phyloP scores from a whole-genome alignment of 2,329 filamentous ascomycete species.

The Dothideomycetidae sp. region DNA sequence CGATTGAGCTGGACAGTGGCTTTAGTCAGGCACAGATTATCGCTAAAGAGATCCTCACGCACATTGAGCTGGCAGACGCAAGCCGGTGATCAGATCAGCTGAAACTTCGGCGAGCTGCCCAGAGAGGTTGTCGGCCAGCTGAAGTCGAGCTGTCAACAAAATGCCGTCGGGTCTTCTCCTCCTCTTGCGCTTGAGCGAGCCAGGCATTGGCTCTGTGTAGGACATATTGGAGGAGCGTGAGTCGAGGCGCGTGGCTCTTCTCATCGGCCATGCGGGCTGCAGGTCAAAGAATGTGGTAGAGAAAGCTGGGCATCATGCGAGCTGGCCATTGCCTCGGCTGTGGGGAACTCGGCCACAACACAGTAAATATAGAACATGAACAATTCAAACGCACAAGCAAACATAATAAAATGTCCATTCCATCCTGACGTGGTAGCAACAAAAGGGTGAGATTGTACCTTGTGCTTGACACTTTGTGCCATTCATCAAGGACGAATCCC shows the following conservation, averaged over 20 bases:
- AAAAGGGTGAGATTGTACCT: too few species aligned
- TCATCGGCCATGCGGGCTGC: not conserved
- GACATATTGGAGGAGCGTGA: conserved; percentile 34
- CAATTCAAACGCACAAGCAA: too few species aligned
- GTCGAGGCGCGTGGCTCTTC: too few species aligned
- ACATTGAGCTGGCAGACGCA: conserved; percentile 27
- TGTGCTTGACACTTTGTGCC: too few species aligned
- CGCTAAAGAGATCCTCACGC: not conserved
- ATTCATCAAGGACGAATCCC: too few species aligned
- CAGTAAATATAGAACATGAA: too few species aligned
- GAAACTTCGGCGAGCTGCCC: conserved; percentile 78
- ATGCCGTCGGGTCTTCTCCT: conserved; percentile 48
- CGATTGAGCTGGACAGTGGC: not conserved
- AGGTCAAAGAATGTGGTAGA: too few species aligned
- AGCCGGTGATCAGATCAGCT: conserved; percentile 67
- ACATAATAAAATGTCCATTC: too few species aligned
- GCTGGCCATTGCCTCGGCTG: too few species aligned
- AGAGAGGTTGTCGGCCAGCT: conserved; percentile 73
- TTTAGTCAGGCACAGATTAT: conserved; percentile 3
- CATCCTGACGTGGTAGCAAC: too few species aligned
- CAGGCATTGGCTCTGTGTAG: conserved; percentile 27
- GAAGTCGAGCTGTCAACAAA: conserved; percentile 61
- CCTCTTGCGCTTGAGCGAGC: conserved; percentile 37
- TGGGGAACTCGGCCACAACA: too few species aligned
- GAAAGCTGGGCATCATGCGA: too few species aligned